Base-by-base conservation (phyloP, 1,139 yeast genomes). In the Casaregolazyma lundiana region DNA sequence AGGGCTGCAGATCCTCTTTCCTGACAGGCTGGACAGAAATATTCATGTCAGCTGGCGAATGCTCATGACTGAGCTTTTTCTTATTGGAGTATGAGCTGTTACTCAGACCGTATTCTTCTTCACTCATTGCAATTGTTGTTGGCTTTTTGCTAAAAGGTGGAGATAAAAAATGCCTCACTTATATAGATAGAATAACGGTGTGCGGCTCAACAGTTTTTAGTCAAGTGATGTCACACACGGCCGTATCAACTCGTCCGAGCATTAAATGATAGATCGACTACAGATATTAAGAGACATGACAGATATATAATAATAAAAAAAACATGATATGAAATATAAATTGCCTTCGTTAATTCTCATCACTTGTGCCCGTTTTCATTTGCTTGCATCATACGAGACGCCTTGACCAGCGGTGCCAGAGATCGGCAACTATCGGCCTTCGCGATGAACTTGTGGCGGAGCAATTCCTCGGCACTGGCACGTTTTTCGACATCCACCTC, bases 321-420 rank as follows among this genome's bases (percentile, higher is more conserved):
- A 24, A 11, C 29, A 24, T 24, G 15, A 26, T 26, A 9, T 26
- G 4, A n/a, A 3, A 20, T 37, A 37, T 39, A 19, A n/a, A 24
- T 9, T 20, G 21, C 45, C 18, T 36, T 22, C 29, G 34, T 15
- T 35, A 20, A 26, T 7, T 22, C n/a, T 32, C 20, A 30, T 32
- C 22, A 42, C 30, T 42, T 42, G 11, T 34, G 38, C 13, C 40
- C 38, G 26, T 44, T 46, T 42, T 56, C 61, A 22, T 59, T 57
- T 34, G 54, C 56, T 42, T 86, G 88, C 59, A 90, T 92, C 77
- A 81, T 74, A 46, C 95, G 71, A 0, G 97, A 96, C 16, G 89
- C 77, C 64, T 81, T 84, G 21, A 92, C 97, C 63, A 92, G 71
- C 6, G 97, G 97, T 8, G 96, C 84, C 56, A 92, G 74, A n/a